Evolutionary conservation across 176 grass and related monocot genomes (phyloP), one percentile per base, ranked within the genome.

Genomic region (Ampelocalamus luodianensis): DNA sequence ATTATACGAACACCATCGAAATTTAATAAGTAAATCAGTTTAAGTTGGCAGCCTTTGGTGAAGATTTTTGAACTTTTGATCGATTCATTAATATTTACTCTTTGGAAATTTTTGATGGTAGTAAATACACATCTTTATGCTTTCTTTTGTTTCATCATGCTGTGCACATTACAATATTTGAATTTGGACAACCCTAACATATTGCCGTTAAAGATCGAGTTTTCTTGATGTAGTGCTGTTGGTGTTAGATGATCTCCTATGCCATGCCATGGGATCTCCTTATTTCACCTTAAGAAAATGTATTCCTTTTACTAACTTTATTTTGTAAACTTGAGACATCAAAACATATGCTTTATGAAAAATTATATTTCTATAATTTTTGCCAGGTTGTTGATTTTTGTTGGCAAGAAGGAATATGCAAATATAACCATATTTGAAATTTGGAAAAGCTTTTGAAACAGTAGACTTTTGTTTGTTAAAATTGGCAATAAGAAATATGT

Each of bases 401-500:
- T 69, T 26, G 36, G 36, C 22, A 81, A 40, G n/a, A 39, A 22
- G 13, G 5, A 69, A 26, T 26, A 70, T 70, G 68, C 39, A 55
- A 29, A 60, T 82, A 29, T 50, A 59, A 58, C 34, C 11, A 13
- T 62, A 8, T 80, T 65, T 68, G 50, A 17, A 74, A 68, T 61
- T 68, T 39, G 11, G 45, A 68, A 60, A 89, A 66, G 27, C 29
- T 80, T 85, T 14, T 61, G 50, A 80, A 23, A 34, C 32, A 60
- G 1, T 82, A 77, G 26, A 22, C 24, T 38, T 58, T 82, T 56
- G 15, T 86, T 80, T 81, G 58, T 65, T 75, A 37, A 74, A 87
- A 74, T 15, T 68, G 18, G 22, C 29, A 18, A 63, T 54, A 75
- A 5, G 71, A 5, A 87, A 71, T 45, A 55, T 53, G 3, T 0